Evolutionary conservation across 257 asterid species (phyloP).

Genomic region (Echites panduratus): DNA sequence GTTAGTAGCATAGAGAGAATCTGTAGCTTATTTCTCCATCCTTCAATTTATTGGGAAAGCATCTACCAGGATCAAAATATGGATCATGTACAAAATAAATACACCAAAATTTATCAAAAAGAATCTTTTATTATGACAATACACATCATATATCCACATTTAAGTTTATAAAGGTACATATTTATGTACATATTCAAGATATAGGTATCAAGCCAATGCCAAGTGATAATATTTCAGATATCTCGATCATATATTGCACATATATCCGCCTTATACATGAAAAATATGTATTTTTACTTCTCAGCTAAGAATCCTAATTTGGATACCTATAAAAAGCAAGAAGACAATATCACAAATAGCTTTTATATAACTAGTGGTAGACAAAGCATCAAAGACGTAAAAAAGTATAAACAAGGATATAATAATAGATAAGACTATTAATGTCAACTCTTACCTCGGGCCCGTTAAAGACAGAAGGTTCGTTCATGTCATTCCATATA

Average conservation of each 20-base stretch:
- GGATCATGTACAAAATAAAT: background rate
- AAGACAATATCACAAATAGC: background rate
- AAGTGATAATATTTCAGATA: background rate
- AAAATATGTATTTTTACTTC: background rate
- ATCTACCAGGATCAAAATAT: background rate
- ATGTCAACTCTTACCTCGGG: conserved; percentile 65
- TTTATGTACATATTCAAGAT: background rate
- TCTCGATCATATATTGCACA: background rate
- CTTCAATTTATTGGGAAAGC: background rate
- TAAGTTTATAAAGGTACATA: background rate
- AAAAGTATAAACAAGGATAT: background rate
- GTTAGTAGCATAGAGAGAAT: background rate
- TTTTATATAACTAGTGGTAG: background rate
- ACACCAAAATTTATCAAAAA: background rate
- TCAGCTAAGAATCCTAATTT: background rate
- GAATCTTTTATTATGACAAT: background rate
- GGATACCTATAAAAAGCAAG: background rate
- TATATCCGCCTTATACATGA: background rate
- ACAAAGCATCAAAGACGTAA: background rate
- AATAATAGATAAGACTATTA: background rate
- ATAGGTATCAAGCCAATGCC: background rate
- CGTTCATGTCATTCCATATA: conserved; percentile 98
- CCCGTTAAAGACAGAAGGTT: conserved; percentile 97
- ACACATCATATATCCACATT: background rate
- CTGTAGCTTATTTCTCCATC: background rate